Percentiles rank a stretch among this genome's conserved stretches.
phyloP scores from a whole-genome alignment of 805 yeast species.

The Metahyphopichia silvanorum region DNA sequence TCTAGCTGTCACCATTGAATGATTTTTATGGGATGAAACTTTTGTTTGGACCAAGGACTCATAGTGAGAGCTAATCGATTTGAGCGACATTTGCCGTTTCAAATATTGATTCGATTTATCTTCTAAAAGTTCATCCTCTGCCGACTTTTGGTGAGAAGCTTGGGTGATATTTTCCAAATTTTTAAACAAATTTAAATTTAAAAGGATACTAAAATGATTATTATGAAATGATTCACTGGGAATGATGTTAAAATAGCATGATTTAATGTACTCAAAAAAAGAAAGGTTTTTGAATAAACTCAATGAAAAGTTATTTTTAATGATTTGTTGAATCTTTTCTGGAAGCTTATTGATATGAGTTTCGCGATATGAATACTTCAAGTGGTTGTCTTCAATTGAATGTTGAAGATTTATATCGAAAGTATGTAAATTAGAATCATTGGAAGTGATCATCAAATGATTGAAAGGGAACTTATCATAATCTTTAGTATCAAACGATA shows the following conservation, averaged over 20 bases:
- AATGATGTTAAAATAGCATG: conserved; percentile 35
- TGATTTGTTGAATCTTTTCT: conserved; percentile 29
- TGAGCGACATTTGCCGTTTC: conserved; percentile 22
- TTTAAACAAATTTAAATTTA: conserved; percentile 35
- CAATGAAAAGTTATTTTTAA: conserved; percentile 25
- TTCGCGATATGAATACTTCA: conserved; percentile 18
- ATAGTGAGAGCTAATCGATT: conserved; percentile 9
- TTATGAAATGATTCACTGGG: conserved; percentile 24
- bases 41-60: not conserved
- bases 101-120: conserved; percentile 21
- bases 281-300: conserved; percentile 31
- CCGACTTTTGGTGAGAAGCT: conserved; percentile 23
- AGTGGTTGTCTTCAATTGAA: conserved; percentile 19
- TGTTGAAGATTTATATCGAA: conserved; percentile 29
- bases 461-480: conserved; percentile 35
- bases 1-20: too few relatives aligned
- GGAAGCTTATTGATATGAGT: conserved; percentile 29
- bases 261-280: conserved; percentile 35
- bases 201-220: conserved; percentile 35
- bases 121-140: conserved; percentile 20
- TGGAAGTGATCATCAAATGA: conserved; percentile 27
- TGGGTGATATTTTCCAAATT: conserved; percentile 32
- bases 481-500: conserved; percentile 14
- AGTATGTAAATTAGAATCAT: conserved; percentile 36
- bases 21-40: not conserved